These are phyloP conservation scores for Pyrenochaeta sp. DNA, from an alignment of 2,329 filamentous ascomycete genomes.

Conservation along the genomic window DNA sequence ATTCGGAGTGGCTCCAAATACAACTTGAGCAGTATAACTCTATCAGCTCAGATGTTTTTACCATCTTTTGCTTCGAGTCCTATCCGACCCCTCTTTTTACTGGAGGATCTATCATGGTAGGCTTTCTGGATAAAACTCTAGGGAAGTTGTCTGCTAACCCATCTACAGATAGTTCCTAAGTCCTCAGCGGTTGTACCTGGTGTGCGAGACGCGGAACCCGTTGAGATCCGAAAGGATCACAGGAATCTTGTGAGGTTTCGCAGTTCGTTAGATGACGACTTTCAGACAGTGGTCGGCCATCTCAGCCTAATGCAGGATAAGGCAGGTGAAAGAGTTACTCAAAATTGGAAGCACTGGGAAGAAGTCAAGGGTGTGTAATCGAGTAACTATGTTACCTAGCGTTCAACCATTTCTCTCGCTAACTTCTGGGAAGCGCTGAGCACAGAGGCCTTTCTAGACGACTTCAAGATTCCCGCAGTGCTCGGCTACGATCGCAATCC, in stretches of 20 bases:
- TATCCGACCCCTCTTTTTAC: constrained; percentile 36
- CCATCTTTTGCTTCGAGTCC: constrained; percentile 43
- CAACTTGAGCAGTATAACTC: constrained; percentile 45
- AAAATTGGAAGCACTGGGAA: too few species aligned
- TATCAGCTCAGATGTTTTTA: constrained; percentile 47
- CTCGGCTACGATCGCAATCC: too few species aligned
- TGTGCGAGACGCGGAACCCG: constrained; percentile 38
- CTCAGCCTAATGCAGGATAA: constrained; percentile 21
- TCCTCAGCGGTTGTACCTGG: constrained; percentile 48
- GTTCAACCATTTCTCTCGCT: too few species aligned
- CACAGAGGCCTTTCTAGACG: too few species aligned
- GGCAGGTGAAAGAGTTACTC: constrained; percentile 16
- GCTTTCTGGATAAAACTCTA: neutral
- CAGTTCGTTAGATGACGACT: constrained; percentile 28
- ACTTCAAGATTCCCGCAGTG: too few species aligned
- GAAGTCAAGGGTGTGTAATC: too few species aligned
- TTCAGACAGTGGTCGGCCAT: constrained; percentile 25
- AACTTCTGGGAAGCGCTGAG: too few species aligned
- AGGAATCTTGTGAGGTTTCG: constrained; percentile 45
- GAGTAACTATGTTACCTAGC: too few species aligned
- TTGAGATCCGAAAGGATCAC: constrained; percentile 46
- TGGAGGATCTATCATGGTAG: constrained; percentile 36
- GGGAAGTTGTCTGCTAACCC: constrained; percentile 10
- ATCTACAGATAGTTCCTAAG: constrained; percentile 42
- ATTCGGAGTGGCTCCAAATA: constrained; percentile 48